Percentiles rank a stretch among this genome's conserved stretches.
Evolutionary conservation across 805 yeast species (phyloP).

Genomic region (Candida ovalis): DNA sequence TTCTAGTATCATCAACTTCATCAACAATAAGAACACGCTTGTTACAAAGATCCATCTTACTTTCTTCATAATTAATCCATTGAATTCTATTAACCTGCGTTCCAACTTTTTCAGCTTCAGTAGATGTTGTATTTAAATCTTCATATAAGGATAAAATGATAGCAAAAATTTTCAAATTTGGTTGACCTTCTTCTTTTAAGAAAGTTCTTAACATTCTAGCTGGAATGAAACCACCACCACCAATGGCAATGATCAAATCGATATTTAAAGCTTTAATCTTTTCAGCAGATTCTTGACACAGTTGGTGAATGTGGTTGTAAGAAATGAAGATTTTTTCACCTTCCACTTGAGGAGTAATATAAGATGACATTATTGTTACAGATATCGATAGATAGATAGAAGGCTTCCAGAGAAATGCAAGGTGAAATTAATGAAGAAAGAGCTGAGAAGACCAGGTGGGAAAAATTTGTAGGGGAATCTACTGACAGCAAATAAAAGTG

Average conservation of each 20-base stretch:
- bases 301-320: constrained; percentile 75
- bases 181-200: constrained; percentile 80
- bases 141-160: constrained; percentile 90
- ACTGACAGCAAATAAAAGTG: no score
- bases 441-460: no score
- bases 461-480: no score
- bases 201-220: constrained; percentile 95
- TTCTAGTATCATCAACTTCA: constrained; percentile 85
- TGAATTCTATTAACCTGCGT: constrained; percentile 71
- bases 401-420: no score
- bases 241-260: constrained; percentile 90
- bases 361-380: neutral
- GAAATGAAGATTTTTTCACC: constrained; percentile 62
- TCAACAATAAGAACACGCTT: constrained; percentile 73
- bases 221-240: constrained; percentile 88
- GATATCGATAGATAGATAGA: no score
- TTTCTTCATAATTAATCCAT: constrained; percentile 75
- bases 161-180: constrained; percentile 92
- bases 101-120: constrained; percentile 56
- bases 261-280: constrained; percentile 71
- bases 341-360: constrained; percentile 2
- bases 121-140: constrained; percentile 61
- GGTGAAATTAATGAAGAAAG: no score
- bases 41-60: constrained; percentile 58
- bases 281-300: constrained; percentile 44